phyloP scores from a whole-genome alignment of 148 eudicot species.

The Nyssa sinensis region DNA sequence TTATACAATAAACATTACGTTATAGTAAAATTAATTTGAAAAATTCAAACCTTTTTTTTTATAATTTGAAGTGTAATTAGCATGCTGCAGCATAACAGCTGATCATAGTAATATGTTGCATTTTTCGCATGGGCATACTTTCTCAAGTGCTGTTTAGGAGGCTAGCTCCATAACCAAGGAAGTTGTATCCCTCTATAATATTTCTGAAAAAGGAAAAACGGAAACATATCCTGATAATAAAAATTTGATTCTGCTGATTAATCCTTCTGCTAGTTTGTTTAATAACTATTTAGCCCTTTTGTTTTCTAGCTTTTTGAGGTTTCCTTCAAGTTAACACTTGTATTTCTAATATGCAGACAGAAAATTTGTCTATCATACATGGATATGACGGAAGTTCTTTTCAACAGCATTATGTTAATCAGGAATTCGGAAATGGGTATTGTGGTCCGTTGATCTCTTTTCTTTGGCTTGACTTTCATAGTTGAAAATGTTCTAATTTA shows the following conservation, averaged over 20 bases:
- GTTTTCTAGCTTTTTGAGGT: neutral
- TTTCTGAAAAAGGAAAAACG: no score
- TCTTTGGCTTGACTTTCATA: slow-evolving; percentile 3
- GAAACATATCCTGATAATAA: neutral
- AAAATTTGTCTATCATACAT: slow-evolving; percentile 63
- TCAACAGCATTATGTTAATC: slow-evolving; percentile 56
- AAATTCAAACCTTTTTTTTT: no score
- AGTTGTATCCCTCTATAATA: no score
- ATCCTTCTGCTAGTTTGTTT: neutral
- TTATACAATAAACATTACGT: no score
- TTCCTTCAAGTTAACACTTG: neutral
- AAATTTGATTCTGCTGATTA: neutral
- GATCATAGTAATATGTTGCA: no score
- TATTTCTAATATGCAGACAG: slow-evolving; percentile 42
- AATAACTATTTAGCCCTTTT: neutral
- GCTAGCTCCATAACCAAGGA: no score
- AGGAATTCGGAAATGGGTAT: slow-evolving; percentile 50
- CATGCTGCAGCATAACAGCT: no score
- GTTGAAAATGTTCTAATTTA: neutral
- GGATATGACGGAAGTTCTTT: slow-evolving; percentile 66
- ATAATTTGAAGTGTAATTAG: no score
- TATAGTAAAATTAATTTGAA: no score
- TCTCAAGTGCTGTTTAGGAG: no score
- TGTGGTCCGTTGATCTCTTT: slow-evolving; percentile 8
- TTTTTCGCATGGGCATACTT: no score